Evolutionary conservation across 768 basidiomycete genomes (phyloP).

Genomic region (Hysterangium stoloniferum): DNA sequence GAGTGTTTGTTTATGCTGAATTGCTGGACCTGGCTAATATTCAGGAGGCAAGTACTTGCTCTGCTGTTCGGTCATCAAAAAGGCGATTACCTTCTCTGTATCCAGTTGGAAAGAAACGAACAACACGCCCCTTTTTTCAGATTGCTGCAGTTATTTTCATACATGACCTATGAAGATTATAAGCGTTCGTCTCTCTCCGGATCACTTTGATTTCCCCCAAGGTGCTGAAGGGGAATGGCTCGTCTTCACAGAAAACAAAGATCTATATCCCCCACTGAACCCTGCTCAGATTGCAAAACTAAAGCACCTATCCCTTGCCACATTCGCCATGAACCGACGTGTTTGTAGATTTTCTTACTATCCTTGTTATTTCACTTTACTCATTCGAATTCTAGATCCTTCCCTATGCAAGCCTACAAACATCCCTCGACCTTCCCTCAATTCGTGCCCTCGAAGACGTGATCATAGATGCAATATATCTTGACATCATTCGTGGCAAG

Average conservation of each 20-base stretch:
- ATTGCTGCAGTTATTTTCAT: slow-evolving; percentile 82
- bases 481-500: slow-evolving; percentile 81
- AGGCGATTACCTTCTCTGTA: too few relatives aligned
- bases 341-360: slow-evolving; percentile 36
- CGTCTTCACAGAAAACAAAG: slow-evolving; percentile 50
- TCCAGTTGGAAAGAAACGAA: slow-evolving; percentile 59
- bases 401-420: slow-evolving; percentile 66
- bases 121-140: slow-evolving; percentile 53
- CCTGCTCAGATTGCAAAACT: slow-evolving; percentile 75
- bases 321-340: slow-evolving; percentile 68
- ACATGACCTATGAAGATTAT: slow-evolving; percentile 82
- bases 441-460: slow-evolving; percentile 92
- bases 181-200: slow-evolving; percentile 43
- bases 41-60: slow-evolving; percentile 54
- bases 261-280: slow-evolving; percentile 58
- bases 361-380: slow-evolving; percentile 1
- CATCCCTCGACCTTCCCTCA: slow-evolving; percentile 63
- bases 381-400: slow-evolving; percentile 48
- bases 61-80: background rate
- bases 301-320: slow-evolving; percentile 87
- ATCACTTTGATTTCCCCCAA: slow-evolving; percentile 6
- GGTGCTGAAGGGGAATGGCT: slow-evolving; percentile 4
- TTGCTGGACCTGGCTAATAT: slow-evolving; percentile 77
- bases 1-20: slow-evolving; percentile 90
- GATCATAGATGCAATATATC: slow-evolving; percentile 94